Conservation (phyloP, 495 filamentous ascomycete species). For the Sphaerosporella brunnea region DNA sequence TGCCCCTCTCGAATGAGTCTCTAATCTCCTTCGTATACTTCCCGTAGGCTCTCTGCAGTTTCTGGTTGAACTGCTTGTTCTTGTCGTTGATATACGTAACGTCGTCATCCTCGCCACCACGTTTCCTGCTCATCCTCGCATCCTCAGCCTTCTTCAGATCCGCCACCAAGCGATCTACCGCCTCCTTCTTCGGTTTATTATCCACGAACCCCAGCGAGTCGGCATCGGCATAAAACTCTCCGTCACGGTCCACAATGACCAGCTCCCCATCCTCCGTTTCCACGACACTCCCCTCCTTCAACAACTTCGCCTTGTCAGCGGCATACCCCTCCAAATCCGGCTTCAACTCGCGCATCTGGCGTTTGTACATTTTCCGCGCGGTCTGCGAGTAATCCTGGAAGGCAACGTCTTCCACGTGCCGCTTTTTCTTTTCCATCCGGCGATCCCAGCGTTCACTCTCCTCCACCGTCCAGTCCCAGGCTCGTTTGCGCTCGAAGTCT, state of each 20-base stretch:
- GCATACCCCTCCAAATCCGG: conserved; percentile 67
- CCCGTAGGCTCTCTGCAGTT: conserved; percentile 86
- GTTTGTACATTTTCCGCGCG: conserved; percentile 80
- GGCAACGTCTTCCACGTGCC: conserved; percentile 64
- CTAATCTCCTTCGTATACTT: conserved; percentile 96
- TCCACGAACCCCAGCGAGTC: conserved; percentile 65
- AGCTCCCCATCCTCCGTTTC: conserved; percentile 89
- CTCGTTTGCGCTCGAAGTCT: conserved; percentile 92
- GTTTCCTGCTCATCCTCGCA: conserved; percentile 61
- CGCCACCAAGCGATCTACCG: conserved; percentile 73
- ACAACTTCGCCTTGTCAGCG: conserved; percentile 65
- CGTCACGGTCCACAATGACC: conserved; percentile 78
- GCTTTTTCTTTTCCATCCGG: conserved; percentile 67
- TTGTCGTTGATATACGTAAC: conserved; percentile 99
- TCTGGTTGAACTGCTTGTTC: conserved; percentile 99
- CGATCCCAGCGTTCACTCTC: conserved; percentile 89
- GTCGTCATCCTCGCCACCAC: conserved; percentile 58
- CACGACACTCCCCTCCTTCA: conserved; percentile 78
- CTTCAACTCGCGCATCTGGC: conserved; percentile 57
- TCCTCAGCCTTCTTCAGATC: conserved; percentile 85
- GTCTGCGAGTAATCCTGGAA: conserved; percentile 83
- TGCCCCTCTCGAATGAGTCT: conserved; percentile 94
- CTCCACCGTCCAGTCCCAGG: conserved; percentile 96
- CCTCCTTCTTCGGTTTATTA: conserved; percentile 73
- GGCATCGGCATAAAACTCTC: conserved; percentile 72